Evolutionary conservation across 2,329 filamentous ascomycete genomes (phyloP), one percentile per base, ranked within the genome.

Genomic region (Penicillium sp.): DNA sequence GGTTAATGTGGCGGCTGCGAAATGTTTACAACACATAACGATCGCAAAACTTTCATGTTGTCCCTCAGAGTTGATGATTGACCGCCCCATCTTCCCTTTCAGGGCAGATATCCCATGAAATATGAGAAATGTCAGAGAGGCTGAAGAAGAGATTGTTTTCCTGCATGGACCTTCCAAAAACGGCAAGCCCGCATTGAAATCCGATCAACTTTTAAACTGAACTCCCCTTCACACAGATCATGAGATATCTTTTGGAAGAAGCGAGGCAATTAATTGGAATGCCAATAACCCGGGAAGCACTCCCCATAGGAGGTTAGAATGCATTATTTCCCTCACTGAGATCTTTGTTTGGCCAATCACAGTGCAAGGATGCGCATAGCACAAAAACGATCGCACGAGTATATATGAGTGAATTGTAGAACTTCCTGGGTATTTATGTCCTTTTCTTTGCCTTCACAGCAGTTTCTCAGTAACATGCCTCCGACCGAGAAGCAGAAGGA

Each of bases 301-400:
- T 62, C 55, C 62, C 58, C 53, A 55, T 54, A 56, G 48, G 31
- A 61, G 61, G 38, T 56, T 60, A 62, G 55, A 60, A 32, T 52
- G 57, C 42, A 55, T 57, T 61, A 57, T 59, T 57, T 29, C 22
- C 26, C 43, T 44, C 52, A 54, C 42, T 62, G 63, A 65, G 63
- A 58, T 59, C 53, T 61, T 65, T 62, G 38, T 56, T 63, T 50
- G 29, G 49, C 63, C 63, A 65, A 66, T 65, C 56, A 65, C 51
- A 50, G 53, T 14, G 13, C 35, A 43, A 32, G 43, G 7, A 22
- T 50, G 7, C 18, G 16, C n/a, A 34, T 43, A 29, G 29, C 44
- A 47, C 45, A 43, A n/a, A n/a, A n/a, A 53, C 55, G 48, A 24
- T 40, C 34, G 51, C 53, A 53, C 18, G 31, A 34, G 32, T 38